Base-by-base conservation (phyloP, 2,329 filamentous ascomycete genomes). In the Ciborinia camelliae region DNA sequence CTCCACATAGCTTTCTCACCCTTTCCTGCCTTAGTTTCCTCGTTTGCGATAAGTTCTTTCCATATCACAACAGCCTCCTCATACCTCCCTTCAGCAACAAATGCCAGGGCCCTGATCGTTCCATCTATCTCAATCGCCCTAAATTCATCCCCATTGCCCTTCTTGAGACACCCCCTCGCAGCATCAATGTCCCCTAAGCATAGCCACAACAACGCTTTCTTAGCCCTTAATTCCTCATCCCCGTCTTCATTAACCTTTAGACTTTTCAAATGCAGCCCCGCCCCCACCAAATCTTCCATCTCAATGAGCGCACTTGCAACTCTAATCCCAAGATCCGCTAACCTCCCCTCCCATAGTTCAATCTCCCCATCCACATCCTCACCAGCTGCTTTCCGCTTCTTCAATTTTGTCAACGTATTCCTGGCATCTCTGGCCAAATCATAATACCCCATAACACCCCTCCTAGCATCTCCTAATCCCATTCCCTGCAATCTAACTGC, bases 391-490 rank as follows among this genome's bases (percentile, higher is more conserved):
- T 52, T 32, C 20, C 62, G 58, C 62, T 76, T 74, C 15, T 75
- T 78, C 0, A 85, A 81, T 39, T 78, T 80, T 23, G 79, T 77
- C 6, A 91, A 79, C 64, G 84, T 82, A 2, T 80, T 79, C 23
- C 92, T 82, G 2, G 91, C 91, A 76, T 96, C 92, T 10, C 90
- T 79, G 0, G 89, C 92, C 2, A 98, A 82, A 68, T 97, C 92
- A 74, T 97, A 96, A 75, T 96, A 91, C 52, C 90, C 90, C 82
- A 95, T 94, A 65, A 99, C 88, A 4, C 91, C 90, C 67, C 93
- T 84, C 5, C 94, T 84, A 58, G 88, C 86, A 76, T 99, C 95
- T 4, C 89, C 89, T 68, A 95, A 96, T 0, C 91, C 92, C 53
- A 97, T 84, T 0, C 91, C 91, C 70, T 96, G 91, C 26, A 98